Evolutionary conservation across 495 filamentous ascomycete species (phyloP).

Genomic region (Xylaria longipes): DNA sequence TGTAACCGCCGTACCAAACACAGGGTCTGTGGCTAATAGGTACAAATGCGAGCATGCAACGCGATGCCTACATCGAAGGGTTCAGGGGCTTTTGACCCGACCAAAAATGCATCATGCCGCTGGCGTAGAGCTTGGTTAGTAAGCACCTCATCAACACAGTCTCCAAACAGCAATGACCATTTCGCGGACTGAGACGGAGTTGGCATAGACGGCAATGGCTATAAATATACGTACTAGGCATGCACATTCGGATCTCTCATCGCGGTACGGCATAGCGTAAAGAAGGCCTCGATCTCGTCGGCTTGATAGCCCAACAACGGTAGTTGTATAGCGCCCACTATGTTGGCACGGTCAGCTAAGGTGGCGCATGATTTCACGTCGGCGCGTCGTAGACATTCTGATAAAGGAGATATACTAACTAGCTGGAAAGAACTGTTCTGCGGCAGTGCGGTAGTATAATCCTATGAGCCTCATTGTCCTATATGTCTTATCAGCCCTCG

Average conservation of each 20-base stretch:
- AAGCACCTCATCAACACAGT: not conserved
- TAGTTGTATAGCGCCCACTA: conserved; percentile 48
- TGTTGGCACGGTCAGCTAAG: conserved; percentile 10
- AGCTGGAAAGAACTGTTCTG: conserved; percentile 47
- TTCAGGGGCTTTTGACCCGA: conserved; percentile 28
- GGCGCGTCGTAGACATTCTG: conserved; percentile 27
- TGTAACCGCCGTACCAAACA: not conserved
- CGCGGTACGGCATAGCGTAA: conserved; percentile 52
- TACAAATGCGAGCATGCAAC: not conserved
- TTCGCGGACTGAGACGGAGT: not conserved
- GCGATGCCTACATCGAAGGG: not conserved
- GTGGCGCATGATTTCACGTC: conserved; percentile 38
- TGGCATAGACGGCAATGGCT: not conserved
- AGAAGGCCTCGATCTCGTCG: conserved; percentile 59
- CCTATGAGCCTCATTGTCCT: conserved; percentile 53
- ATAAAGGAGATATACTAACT: conserved; percentile 7
- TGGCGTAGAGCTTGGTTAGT: conserved; percentile 4
- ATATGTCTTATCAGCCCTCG: not conserved
- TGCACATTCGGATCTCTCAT: conserved; percentile 60
- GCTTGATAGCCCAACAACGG: conserved; percentile 59
- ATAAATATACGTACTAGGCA: conserved; percentile 44
- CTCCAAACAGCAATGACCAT: not conserved
- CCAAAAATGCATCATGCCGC: conserved; percentile 33
- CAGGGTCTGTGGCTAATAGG: not conserved
- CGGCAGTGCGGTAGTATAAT: conserved; percentile 41